Evolutionary conservation across 2,329 filamentous ascomycete species (phyloP), one percentile per base, ranked within the genome.

Genomic region (Ramularia collo-cygni): DNA sequence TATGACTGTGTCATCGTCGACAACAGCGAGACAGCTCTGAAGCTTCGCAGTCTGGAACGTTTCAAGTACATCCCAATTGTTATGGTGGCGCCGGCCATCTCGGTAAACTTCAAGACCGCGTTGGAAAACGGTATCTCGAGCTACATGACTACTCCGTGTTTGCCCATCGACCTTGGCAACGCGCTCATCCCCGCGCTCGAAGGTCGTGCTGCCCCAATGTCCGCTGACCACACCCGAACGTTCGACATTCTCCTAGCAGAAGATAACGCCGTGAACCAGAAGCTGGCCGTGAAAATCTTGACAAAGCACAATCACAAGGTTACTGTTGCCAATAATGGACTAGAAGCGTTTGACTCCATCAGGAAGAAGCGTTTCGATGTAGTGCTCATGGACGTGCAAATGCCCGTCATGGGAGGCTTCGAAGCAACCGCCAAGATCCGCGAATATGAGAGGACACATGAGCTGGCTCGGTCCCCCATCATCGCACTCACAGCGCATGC

Each of bases 341-440:
- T 89, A 50, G 90, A 96, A 59, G 92, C 92, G 1, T 80, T 96
- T 10, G 85, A 95, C 59, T 81, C 85, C n/a, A 81, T 95, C 54
- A 89, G 93, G 72, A 79, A 82, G 61, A 90, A 84, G 67, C 83
- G 86, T 60, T 98, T 93, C 62, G 92, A 98, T 63, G 86, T 95
- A 46, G 92, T 98, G 50, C 75, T 98, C 35, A 98, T 98, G 92
- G 92, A 98, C 60, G 92, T 98, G 13, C 92, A 96, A 63, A 98
- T 98, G 92, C 92, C 92, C n/a, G 85, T 96, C 57, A 96, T 96
- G 89, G 92, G 92, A 60, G 92, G 92, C 31, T 96, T 98, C 60
- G 92, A 98, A 66, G 89, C 92, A 10, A 98, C 92, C 4, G 85
- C 81, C 52, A 95, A 95, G 70, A 98, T 98, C 52, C 80, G 92